phyloP scores from a whole-genome alignment of 306 rosid genomes.

The Glycine soja region DNA sequence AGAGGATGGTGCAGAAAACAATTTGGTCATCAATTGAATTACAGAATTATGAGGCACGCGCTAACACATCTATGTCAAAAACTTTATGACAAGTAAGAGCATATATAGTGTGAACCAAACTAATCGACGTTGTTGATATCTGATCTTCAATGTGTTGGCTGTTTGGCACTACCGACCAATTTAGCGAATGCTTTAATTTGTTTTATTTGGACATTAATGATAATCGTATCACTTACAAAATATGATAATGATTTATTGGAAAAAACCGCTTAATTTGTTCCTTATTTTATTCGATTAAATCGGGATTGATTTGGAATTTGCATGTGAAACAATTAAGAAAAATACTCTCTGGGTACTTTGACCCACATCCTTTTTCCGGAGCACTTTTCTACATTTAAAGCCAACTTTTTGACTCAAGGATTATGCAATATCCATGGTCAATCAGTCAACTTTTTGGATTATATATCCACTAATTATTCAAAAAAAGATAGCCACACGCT shows the following conservation, averaged over 20 bases:
- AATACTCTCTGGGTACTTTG: slow-evolving; percentile 33
- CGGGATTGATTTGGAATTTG: slow-evolving; percentile 7
- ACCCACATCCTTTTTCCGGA: too few species aligned
- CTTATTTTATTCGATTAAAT: slow-evolving; percentile 11
- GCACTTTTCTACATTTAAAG: neutral
- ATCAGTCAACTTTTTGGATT: slow-evolving; percentile 42
- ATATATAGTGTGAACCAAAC: slow-evolving; percentile 51
- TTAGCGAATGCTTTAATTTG: slow-evolving; percentile 3
- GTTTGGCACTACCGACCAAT: slow-evolving; percentile 66
- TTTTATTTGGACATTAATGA: neutral
- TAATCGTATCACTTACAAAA: slow-evolving; percentile 38
- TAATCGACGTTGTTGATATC: neutral
- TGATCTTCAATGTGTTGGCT: slow-evolving; percentile 39
- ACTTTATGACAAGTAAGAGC: slow-evolving; percentile 44
- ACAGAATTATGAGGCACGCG: neutral
- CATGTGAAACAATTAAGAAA: slow-evolving; percentile 45
- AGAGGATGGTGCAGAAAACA: too few species aligned
- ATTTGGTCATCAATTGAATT: neutral
- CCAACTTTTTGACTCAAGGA: slow-evolving; percentile 55
- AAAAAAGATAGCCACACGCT: slow-evolving; percentile 54
- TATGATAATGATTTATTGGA: neutral
- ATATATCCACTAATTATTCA: slow-evolving; percentile 17
- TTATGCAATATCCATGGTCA: slow-evolving; percentile 45
- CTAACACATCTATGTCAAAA: slow-evolving; percentile 52
- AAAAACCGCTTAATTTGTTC: slow-evolving; percentile 31